phyloP scores from a whole-genome alignment of 176 grass and related monocot genomes.

The Ensete ventricosum region DNA sequence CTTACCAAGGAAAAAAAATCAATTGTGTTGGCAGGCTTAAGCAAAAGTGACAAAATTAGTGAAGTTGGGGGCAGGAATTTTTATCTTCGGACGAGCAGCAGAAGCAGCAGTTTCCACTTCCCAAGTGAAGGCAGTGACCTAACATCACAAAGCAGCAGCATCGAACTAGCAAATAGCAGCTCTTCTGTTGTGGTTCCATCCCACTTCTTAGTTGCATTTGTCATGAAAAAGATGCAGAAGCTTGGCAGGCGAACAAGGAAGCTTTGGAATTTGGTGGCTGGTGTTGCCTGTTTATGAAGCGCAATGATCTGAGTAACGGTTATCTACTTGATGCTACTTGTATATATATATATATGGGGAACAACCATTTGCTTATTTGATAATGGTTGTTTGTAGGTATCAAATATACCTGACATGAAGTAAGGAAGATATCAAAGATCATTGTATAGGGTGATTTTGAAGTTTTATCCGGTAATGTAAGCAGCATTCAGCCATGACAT shows the following conservation, averaged over 20 bases:
- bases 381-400: not conserved
- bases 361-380: conserved; percentile 6
- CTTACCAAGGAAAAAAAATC: no score
- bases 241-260: conserved; percentile 31
- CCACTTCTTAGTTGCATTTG: conserved; percentile 26
- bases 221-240: conserved; percentile 29
- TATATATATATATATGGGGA: no score
- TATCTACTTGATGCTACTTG: no score
- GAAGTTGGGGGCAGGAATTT: conserved; percentile 69
- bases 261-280: conserved; percentile 35
- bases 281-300: conserved; percentile 20
- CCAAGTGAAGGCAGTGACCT: conserved; percentile 19
- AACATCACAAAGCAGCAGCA: not conserved
- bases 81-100: conserved; percentile 60
- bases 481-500: no score
- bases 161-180: not conserved
- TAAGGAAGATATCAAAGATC: no score
- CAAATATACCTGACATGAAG: no score
- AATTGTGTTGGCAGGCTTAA: conserved; percentile 38
- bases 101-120: conserved; percentile 20
- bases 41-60: conserved; percentile 73
- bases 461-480: no score
- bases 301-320: no score
- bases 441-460: no score
- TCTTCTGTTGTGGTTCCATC: not conserved